A percentile compares a stretch with the other conserved stretches of the same genome.
Evolutionary conservation across 352 stramenopile genomes (phyloP).

Genomic region (Globisporangium paddicum): DNA sequence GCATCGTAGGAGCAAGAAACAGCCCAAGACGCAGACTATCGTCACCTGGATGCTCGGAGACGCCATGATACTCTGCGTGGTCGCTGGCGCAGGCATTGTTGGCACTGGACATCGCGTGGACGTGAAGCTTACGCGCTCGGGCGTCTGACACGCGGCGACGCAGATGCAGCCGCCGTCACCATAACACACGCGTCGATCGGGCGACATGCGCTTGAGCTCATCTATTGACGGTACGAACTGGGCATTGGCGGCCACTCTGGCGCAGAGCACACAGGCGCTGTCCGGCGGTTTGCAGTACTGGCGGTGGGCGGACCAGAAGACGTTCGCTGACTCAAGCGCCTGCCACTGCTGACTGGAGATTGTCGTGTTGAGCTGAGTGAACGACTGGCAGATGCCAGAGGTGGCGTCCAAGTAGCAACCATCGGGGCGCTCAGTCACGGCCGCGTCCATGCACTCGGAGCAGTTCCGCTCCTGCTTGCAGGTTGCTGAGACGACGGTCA

Average conservation of each 20-base stretch:
- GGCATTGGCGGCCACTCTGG: constrained; percentile 1
- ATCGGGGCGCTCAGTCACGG: background rate
- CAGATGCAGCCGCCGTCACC: constrained; percentile 14
- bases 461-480: constrained; percentile 46
- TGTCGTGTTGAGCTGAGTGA: constrained; percentile 3
- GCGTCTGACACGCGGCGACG: constrained; percentile 8
- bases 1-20: constrained; percentile 6
- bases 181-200: constrained; percentile 8
- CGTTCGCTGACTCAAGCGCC: constrained; percentile 33
- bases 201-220: constrained; percentile 5
- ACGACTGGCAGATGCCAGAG: background rate
- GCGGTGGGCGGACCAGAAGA: constrained; percentile 29
- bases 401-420: constrained; percentile 26
- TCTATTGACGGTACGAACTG: background rate
- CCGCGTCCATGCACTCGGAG: constrained; percentile 55
- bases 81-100: background rate
- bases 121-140: constrained; percentile 8
- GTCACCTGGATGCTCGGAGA: background rate
- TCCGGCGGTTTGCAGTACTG: constrained; percentile 12
- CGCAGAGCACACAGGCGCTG: constrained; percentile 8
- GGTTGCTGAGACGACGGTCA: constrained; percentile 9
- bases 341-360: constrained; percentile 23
- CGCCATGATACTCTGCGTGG: background rate
- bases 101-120: background rate
- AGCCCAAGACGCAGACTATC: background rate